Conservation (phyloP, 768 basidiomycete species). For the Lanmaoa pseudosensibilis region DNA sequence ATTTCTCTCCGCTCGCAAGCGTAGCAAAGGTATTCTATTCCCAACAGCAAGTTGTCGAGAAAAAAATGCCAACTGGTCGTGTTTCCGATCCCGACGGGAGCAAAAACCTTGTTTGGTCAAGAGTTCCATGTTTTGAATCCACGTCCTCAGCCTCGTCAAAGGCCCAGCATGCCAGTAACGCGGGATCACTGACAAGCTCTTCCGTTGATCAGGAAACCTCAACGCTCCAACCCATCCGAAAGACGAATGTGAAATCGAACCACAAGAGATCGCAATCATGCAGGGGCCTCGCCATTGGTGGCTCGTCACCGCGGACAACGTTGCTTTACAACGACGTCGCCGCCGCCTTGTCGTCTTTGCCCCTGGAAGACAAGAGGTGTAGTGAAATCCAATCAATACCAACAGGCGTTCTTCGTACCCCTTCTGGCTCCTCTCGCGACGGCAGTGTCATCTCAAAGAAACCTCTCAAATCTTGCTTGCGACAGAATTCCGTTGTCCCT, state of each 20-base stretch:
- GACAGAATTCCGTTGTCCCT: background rate
- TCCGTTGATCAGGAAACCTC: background rate
- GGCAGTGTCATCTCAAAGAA: background rate
- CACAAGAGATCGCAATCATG: conserved; percentile 15
- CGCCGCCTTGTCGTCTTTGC: background rate
- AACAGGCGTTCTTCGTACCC: background rate
- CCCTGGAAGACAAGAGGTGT: background rate
- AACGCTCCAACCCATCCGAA: conserved; percentile 1
- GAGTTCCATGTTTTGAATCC: background rate
- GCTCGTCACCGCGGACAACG: conserved; percentile 1
- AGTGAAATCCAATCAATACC: background rate
- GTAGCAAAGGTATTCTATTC: conserved; percentile 5
- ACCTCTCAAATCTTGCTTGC: conserved; percentile 17
- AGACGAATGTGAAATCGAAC: background rate
- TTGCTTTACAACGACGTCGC: background rate
- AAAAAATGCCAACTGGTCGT: background rate
- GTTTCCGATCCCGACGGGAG: background rate
- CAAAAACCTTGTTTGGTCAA: background rate
- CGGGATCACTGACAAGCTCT: background rate
- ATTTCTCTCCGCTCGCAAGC: conserved; percentile 21
- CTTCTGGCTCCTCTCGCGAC: background rate
- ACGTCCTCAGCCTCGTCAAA: background rate
- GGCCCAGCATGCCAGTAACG: background rate
- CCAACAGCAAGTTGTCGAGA: conserved; percentile 1
- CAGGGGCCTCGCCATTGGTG: conserved; percentile 8